Evolutionary conservation across 768 basidiomycete species (phyloP), one percentile per base, ranked within the genome.

Genomic region (Leccinum uliginosum): DNA sequence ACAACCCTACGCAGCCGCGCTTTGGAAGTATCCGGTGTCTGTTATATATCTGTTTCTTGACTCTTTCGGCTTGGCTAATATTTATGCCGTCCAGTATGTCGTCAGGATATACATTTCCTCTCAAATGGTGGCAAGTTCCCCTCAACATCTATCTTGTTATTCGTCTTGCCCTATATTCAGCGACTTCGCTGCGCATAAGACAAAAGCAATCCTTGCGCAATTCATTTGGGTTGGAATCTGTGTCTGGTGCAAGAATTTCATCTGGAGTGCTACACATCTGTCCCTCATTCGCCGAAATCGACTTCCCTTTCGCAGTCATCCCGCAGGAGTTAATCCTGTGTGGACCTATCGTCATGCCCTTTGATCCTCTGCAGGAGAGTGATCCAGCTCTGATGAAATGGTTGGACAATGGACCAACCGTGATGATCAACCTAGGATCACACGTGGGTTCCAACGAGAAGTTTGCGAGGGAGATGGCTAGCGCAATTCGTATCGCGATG

Each of bases 101-200:
- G 10, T 62, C 62, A 2, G 62, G 61, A 10, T 51, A 56, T 34
- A 9, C 50, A 17, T 62, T 32, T 10, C 62, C 62, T 7, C 57
- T 63, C 23, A 51, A 62, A 17, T 63, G 61, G 62, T 62, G 57
- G 57, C 55, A 62, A 35, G 45, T 63, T 19, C 61, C 49, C 14
- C 29, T 63, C 40, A 62, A 62, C 29, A 38, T 53, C 14, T 59
- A 59, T 44, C 54, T 56, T 23, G 9, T 10, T n/a, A 53, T 62
- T 32, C 56, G 47, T 19, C 26, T 53, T 24, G 12, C 21, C 11
- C 26, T 44, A 6, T 17, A 3, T 15, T 1, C 17, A 0, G 8
- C 7, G 29, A 35, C 32, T 7, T 35, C 56, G 6, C 3, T 6
- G 7, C 12, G 21, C 3, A 4, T 30, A 2, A 54, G n/a, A 14